Conservation (phyloP, 2,329 filamentous ascomycete species). For the Penicillium sp. region DNA sequence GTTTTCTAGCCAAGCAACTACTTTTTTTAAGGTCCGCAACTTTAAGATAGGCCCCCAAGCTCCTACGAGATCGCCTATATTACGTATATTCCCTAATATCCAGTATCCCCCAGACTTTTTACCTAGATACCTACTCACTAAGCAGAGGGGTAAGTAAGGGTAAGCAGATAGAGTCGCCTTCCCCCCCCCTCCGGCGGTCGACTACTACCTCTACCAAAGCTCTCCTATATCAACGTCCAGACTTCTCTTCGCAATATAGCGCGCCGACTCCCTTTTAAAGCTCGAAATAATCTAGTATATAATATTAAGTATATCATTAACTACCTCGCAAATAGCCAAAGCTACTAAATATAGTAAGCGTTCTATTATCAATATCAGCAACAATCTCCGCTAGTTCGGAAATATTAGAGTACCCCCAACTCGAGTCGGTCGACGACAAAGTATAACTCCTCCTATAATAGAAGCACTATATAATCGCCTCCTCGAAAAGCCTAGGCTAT, state of each 20-base stretch:
- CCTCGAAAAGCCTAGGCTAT: slow-evolving; percentile 23
- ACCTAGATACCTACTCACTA: no score
- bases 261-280: slow-evolving; percentile 6
- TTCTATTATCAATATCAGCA: slow-evolving; percentile 11
- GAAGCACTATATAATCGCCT: slow-evolving; percentile 24
- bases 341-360: slow-evolving; percentile 13
- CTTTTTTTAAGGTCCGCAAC: no score
- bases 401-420: slow-evolving; percentile 16
- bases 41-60: no score
- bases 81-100: no score
- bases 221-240: no score
- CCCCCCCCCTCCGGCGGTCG: no score
- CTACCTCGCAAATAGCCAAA: slow-evolving; percentile 9
- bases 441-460: slow-evolving; percentile 24
- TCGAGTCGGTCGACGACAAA: slow-evolving; percentile 19
- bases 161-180: no score
- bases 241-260: slow-evolving; percentile 1
- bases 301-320: slow-evolving; percentile 12
- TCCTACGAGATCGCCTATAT: no score
- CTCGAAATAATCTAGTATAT: slow-evolving; percentile 12
- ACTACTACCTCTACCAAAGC: no score
- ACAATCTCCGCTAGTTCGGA: slow-evolving; percentile 10
- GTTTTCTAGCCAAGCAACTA: no score
- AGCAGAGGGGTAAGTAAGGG: no score
- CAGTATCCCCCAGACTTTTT: no score